Evolutionary conservation across 2,329 filamentous ascomycete species (phyloP).

Genomic region (Alternaria triticimaculans): DNA sequence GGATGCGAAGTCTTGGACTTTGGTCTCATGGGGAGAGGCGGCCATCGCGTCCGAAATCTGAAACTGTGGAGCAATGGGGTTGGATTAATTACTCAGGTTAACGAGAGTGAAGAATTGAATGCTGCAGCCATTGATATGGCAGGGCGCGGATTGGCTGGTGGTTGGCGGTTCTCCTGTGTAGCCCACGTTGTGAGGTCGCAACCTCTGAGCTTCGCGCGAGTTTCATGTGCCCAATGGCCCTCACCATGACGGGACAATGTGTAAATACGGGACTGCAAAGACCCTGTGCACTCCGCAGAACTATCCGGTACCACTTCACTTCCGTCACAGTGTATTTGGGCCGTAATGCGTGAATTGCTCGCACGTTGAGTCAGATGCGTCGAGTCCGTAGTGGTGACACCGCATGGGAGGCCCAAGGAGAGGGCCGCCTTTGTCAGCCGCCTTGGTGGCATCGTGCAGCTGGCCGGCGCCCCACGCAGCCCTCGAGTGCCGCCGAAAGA

Average conservation of each 20-base stretch:
- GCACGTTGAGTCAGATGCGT: not conserved
- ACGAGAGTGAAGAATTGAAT: conserved; percentile 2
- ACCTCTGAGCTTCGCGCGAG: not conserved
- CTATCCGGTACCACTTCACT: not conserved
- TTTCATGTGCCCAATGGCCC: not conserved
- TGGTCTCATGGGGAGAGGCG: conserved; percentile 30
- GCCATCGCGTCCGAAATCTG: conserved; percentile 28
- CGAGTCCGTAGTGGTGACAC: not conserved
- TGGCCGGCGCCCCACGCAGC: conserved; percentile 5
- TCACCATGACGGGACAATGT: not conserved
- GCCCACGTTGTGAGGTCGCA: not conserved
- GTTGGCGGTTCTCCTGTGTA: not conserved
- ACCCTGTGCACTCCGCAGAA: not conserved
- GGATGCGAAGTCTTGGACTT: conserved; percentile 44
- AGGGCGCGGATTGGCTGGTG: not conserved
- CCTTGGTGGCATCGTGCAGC: conserved; percentile 4
- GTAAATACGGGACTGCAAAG: not conserved
- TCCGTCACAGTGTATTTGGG: not conserved
- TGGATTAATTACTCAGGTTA: not conserved
- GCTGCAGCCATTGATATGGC: not conserved
- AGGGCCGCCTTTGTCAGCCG: conserved; percentile 15
- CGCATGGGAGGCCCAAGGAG: not conserved
- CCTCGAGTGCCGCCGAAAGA: not conserved
- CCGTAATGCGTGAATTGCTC: not conserved
- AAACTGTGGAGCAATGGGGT: not conserved